These are phyloP conservation scores for Halophytophthora polymorphica DNA, from an alignment of 352 stramenopile genomes.

Conservation along the genomic window DNA sequence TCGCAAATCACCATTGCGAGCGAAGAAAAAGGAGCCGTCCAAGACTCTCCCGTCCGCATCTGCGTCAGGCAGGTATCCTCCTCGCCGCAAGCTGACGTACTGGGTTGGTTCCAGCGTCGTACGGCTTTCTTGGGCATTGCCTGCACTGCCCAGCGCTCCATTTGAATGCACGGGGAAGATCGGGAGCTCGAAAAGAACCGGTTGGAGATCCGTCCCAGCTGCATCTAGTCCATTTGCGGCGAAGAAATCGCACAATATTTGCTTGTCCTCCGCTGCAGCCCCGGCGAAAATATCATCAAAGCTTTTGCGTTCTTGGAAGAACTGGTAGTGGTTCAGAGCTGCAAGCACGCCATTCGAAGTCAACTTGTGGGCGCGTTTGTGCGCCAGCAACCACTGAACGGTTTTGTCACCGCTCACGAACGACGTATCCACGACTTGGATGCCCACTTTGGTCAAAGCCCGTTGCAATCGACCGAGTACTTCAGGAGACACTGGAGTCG, in stretches of 20 bases:
- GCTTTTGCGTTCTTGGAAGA: conserved; percentile 21
- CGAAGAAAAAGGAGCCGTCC: conserved; percentile 47
- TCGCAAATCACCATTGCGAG: conserved; percentile 27
- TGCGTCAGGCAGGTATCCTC: conserved; percentile 36
- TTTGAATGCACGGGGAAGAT: conserved; percentile 40
- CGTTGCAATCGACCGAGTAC: conserved; percentile 19
- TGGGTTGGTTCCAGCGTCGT: neutral
- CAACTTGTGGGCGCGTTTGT: conserved; percentile 41
- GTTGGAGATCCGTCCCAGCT: conserved; percentile 32
- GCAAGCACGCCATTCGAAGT: conserved; percentile 43
- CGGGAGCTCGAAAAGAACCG: conserved; percentile 42
- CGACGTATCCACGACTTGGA: conserved; percentile 41
- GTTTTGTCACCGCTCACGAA: conserved; percentile 38
- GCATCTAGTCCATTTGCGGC: conserved; percentile 28
- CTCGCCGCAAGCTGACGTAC: conserved; percentile 31
- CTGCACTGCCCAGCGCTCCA: neutral
- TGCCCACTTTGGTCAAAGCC: conserved; percentile 35
- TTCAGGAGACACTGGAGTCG: conserved; percentile 6
- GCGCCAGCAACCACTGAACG: conserved; percentile 39
- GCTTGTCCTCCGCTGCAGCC: conserved; percentile 21
- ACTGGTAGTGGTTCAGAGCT: conserved; percentile 32
- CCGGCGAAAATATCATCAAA: conserved; percentile 41
- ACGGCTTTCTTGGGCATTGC: neutral
- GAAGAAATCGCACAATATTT: conserved; percentile 45
- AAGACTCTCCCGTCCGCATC: conserved; percentile 46